Percentiles rank a stretch among this genome's conserved stretches.
phyloP scores from a whole-genome alignment of 495 filamentous ascomycete species.

The Aspergillus campestris region DNA sequence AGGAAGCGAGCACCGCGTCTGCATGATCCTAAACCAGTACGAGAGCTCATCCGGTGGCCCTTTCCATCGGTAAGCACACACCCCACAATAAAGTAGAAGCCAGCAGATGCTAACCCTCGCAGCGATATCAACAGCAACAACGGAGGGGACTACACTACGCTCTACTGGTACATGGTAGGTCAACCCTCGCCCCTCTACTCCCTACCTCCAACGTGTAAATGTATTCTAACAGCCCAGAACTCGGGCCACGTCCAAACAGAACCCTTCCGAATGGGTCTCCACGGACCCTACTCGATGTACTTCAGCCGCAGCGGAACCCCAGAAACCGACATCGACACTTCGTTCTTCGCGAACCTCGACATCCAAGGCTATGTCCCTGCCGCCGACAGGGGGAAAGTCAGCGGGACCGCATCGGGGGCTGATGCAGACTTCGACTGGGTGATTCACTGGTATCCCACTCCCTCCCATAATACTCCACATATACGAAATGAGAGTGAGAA shows the following conservation, averaged over 20 bases:
- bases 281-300: slow-evolving; percentile 55
- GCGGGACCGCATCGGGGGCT: slow-evolving; percentile 47
- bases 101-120: slow-evolving; percentile 16
- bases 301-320: slow-evolving; percentile 54
- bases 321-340: slow-evolving; percentile 42
- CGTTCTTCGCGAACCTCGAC: slow-evolving; percentile 50
- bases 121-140: slow-evolving; percentile 61
- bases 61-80: slow-evolving; percentile 32
- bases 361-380: slow-evolving; percentile 50
- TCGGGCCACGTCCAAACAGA: slow-evolving; percentile 48
- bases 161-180: slow-evolving; percentile 59
- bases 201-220: background rate
- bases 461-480: background rate
- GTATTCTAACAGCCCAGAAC: slow-evolving; percentile 6
- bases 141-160: slow-evolving; percentile 44
- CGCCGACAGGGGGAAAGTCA: slow-evolving; percentile 47
- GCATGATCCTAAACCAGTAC: slow-evolving; percentile 33
- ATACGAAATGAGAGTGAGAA: background rate
- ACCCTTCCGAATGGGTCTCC: slow-evolving; percentile 52
- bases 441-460: slow-evolving; percentile 44
- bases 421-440: slow-evolving; percentile 42
- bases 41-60: slow-evolving; percentile 42
- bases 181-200: no score
- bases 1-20: slow-evolving; percentile 24
- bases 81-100: background rate